phyloP scores from a whole-genome alignment of 306 rosid species.

The Canavalia ensiformis region DNA sequence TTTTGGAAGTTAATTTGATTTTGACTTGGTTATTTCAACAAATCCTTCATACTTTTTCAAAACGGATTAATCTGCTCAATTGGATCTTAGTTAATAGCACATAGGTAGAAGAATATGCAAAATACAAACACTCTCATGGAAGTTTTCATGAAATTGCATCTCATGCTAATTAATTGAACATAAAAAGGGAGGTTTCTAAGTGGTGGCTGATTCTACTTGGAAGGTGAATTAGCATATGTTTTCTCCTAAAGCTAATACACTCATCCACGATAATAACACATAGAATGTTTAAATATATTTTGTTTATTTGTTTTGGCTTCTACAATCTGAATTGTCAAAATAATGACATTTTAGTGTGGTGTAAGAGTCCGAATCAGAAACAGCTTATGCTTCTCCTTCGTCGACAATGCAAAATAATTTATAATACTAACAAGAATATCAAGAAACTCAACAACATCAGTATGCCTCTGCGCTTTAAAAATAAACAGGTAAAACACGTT shows the following conservation, averaged over 20 bases:
- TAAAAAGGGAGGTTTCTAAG: not conserved
- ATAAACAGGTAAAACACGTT: slow-evolving; percentile 73
- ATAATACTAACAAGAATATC: slow-evolving; percentile 77
- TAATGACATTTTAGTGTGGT: slow-evolving; percentile 41
- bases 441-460: slow-evolving; percentile 70
- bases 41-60: slow-evolving; percentile 64
- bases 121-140: too few species aligned
- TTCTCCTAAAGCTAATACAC: not conserved
- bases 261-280: too few species aligned
- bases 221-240: not conserved
- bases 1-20: slow-evolving; percentile 77
- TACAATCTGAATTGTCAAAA: too few species aligned
- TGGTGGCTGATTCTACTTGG: not conserved
- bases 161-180: not conserved
- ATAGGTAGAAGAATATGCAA: not conserved
- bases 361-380: slow-evolving; percentile 68
- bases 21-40: slow-evolving; percentile 64
- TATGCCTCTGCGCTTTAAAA: slow-evolving; percentile 74
- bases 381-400: slow-evolving; percentile 80
- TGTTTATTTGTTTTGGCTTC: too few species aligned
- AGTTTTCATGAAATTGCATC: slow-evolving; percentile 1
- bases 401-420: slow-evolving; percentile 72
- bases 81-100: not conserved
- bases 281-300: too few species aligned
- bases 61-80: slow-evolving; percentile 63